Evolutionary conservation across 2,329 filamentous ascomycete species (phyloP), one percentile per base, ranked within the genome.

Genomic region (Monosporascus sp.): DNA sequence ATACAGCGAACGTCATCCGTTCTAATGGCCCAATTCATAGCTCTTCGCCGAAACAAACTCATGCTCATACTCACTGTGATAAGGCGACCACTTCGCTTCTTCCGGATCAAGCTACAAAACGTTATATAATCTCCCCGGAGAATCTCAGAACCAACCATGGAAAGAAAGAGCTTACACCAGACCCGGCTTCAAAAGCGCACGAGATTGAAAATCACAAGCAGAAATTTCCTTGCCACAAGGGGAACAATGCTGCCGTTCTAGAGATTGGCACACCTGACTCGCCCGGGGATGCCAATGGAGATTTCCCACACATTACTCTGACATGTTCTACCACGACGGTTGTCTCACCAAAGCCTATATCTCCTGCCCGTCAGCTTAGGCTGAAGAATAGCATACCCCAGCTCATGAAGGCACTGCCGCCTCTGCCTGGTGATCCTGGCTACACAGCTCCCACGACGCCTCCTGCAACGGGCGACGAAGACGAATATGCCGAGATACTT

Each of bases 361-460:
- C 76, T 17, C 74, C 76, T 36, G 69, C 67, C 36, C 69, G 71
- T 27, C 69, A 75, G 56, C 67, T 79, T 19, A 75, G 70, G 50
- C 67, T 76, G 40, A 77, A 76, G 53, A 77, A 75, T 56, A 80
- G 76, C 56, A 76, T 78, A 50, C 76, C 78, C 7, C 73, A 73
- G 41, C 65, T 81, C 16, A 81, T 81, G 77, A 81, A 82, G 61
- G 73, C 75, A 22, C 59, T 81, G 43, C 79, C 79, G 16, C 69
- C 74, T 16, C 58, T 80, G 7, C 77, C 78, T 3, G 64, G 63
- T 5, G 66, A 61, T 51, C 47, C 55, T 24, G 57, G 59, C 20
- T 66, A 66, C 48, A 38, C 56, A 47, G 19, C 58, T 8, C 54
- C 61, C 3, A 50, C 59, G 40, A 57, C 60, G 20, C 52, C 64